Conservation (phyloP, 2,329 filamentous ascomycete genomes). For the Exophiala viscosa region DNA sequence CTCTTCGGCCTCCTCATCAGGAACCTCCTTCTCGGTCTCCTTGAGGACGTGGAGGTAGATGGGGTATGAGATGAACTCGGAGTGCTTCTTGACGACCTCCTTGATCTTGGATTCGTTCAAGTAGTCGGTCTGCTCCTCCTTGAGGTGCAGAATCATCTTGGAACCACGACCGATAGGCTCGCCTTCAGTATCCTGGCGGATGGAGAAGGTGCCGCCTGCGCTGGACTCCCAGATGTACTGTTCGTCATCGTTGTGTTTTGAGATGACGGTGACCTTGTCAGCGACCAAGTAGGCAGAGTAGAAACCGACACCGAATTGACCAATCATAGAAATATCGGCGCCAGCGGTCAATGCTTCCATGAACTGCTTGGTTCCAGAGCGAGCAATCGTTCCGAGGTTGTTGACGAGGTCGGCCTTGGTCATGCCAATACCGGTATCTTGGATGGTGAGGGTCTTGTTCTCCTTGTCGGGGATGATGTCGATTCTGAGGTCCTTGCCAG, state of each 20-base stretch:
- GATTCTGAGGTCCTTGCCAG: constrained; percentile 95
- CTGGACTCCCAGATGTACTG: constrained; percentile 99
- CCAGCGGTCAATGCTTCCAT: constrained; percentile 99
- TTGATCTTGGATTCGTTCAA: constrained; percentile 98
- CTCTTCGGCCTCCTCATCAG: constrained; percentile 86
- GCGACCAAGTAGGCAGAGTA: constrained; percentile 99
- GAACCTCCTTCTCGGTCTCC: constrained; percentile 98
- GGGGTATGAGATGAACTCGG: constrained; percentile 99
- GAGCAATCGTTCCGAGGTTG: constrained; percentile 99
- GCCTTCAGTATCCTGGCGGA: constrained; percentile 83
- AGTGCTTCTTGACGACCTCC: constrained; percentile 99
- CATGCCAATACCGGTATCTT: constrained; percentile 99
- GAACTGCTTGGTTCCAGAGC: constrained; percentile 99
- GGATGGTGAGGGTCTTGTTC: constrained; percentile 95
- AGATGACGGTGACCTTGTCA: constrained; percentile 90
- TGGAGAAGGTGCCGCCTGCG: constrained; percentile 95
- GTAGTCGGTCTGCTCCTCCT: constrained; percentile 99
- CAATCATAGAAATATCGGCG: constrained; percentile 99
- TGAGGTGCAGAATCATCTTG: constrained; percentile 97
- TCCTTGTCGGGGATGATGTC: constrained; percentile 98
- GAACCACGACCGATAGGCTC: constrained; percentile 89
- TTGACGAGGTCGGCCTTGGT: constrained; percentile 99
- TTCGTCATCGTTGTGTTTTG: constrained; percentile 99
- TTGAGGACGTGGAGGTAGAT: constrained; percentile 99
- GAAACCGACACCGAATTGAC: constrained; percentile 99